Conservation (phyloP, 148 eudicot species). For the Selenicereus undatus region DNA sequence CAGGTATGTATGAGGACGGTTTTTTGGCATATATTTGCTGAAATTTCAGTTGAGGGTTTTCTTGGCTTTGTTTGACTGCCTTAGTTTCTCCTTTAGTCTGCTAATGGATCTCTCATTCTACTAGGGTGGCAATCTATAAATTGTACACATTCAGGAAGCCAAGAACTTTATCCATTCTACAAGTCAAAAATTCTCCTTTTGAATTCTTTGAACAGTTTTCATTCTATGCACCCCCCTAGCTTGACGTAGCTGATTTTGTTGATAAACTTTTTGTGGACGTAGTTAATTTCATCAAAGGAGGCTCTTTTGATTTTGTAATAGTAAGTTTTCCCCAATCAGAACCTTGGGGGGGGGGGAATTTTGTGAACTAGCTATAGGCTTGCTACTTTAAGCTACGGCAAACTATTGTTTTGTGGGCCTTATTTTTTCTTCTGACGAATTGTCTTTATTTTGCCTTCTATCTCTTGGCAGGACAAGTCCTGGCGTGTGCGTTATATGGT, state of each 20-base stretch:
- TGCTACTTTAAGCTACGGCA: background rate
- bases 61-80: background rate
- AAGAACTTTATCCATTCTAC: no score
- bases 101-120: background rate
- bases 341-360: background rate
- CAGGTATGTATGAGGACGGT: slow-evolving; percentile 47
- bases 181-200: no score
- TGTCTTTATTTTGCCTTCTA: background rate
- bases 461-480: slow-evolving; percentile 74
- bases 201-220: no score
- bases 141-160: no score
- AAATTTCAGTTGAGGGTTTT: background rate
- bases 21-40: background rate
- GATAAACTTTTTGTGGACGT: background rate
- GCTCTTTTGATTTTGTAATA: no score
- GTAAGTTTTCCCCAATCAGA: no score
- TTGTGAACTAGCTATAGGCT: background rate
- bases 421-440: background rate
- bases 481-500: slow-evolving; percentile 99
- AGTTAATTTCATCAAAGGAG: background rate
- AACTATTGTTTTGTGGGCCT: background rate
- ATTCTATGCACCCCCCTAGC: no score
- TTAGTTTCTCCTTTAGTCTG: slow-evolving; percentile 1
- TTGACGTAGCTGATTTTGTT: background rate
- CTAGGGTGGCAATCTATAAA: background rate